Conservation (phyloP, 805 yeast species). For the Teunomyces tritomae region DNA sequence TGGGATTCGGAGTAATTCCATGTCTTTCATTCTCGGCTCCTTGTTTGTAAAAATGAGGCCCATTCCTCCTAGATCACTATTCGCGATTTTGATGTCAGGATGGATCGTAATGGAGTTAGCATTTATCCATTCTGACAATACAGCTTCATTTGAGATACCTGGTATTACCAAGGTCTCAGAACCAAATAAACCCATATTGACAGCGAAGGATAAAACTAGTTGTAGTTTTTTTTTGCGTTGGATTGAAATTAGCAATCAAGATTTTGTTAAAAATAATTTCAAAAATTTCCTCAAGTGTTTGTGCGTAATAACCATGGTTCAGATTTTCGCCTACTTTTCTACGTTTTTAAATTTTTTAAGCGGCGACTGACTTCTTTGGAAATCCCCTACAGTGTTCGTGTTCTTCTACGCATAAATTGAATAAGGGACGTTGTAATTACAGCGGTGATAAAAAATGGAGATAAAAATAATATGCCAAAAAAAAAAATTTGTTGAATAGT, state of each 20-base stretch:
- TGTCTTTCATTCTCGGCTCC: slow-evolving; percentile 5
- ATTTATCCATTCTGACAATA: slow-evolving; percentile 1
- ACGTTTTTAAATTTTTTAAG: too few relatives aligned
- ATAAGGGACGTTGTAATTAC: too few relatives aligned
- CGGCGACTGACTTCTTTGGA: too few relatives aligned
- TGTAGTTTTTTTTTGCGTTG: neutral
- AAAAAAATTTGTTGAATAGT: too few relatives aligned
- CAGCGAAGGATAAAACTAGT: neutral
- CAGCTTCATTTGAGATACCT: neutral
- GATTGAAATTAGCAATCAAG: neutral
- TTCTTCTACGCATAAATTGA: too few relatives aligned
- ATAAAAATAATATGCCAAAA: too few relatives aligned
- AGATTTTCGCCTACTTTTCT: too few relatives aligned
- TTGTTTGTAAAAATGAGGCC: slow-evolving; percentile 24
- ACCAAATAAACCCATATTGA: neutral
- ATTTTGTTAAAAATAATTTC: neutral
- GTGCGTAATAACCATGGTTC: too few relatives aligned
- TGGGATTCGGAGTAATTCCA: slow-evolving; percentile 12
- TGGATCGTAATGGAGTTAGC: slow-evolving; percentile 14
- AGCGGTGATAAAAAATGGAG: too few relatives aligned
- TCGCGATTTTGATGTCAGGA: slow-evolving; percentile 13
- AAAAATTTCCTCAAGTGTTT: neutral
- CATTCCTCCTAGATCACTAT: slow-evolving; percentile 29
- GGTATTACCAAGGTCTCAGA: slow-evolving; percentile 3
- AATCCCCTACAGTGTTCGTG: too few relatives aligned